These are phyloP conservation scores for Dactylella cylindrospora DNA, from an alignment of 2,329 filamentous ascomycete species.

Conservation along the genomic window DNA sequence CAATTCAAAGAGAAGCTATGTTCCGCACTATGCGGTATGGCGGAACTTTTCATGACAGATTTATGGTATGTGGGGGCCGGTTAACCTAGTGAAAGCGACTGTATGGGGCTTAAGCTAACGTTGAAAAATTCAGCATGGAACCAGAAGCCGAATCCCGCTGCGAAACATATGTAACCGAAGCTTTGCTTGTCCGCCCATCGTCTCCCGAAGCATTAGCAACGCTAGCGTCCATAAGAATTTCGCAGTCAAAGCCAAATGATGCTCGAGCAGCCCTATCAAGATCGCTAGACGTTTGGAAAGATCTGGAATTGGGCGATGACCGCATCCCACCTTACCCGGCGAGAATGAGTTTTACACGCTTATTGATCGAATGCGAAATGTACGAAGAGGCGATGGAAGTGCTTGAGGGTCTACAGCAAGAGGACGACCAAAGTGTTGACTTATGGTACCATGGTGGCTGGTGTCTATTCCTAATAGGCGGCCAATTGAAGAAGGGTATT, in stretches of 20 bases:
- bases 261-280: conserved; percentile 74
- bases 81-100: conserved; percentile 7
- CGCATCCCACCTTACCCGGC: conserved; percentile 81
- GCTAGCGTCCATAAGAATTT: conserved; percentile 88
- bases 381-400: conserved; percentile 82
- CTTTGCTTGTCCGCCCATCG: conserved; percentile 77
- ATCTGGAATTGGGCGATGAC: conserved; percentile 56
- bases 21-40: conserved; percentile 87
- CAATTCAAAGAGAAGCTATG: conserved; percentile 71
- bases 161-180: conserved; percentile 86
- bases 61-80: conserved; percentile 64
- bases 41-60: conserved; percentile 99
- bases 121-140: conserved; percentile 62
- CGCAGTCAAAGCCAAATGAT: conserved; percentile 76
- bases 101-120: neutral
- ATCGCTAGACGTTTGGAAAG: conserved; percentile 81
- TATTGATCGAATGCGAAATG: conserved; percentile 88
- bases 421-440: conserved; percentile 93
- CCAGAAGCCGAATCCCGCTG: conserved; percentile 85
- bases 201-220: conserved; percentile 92
- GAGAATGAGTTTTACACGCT: conserved; percentile 75
- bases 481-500: conserved; percentile 65
- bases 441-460: conserved; percentile 96
- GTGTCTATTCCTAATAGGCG: conserved; percentile 78
- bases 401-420: conserved; percentile 75